A percentile compares a stretch with the other conserved stretches of the same genome.
phyloP scores from a whole-genome alignment of 345 rosid genomes.

The Populus deltoides region DNA sequence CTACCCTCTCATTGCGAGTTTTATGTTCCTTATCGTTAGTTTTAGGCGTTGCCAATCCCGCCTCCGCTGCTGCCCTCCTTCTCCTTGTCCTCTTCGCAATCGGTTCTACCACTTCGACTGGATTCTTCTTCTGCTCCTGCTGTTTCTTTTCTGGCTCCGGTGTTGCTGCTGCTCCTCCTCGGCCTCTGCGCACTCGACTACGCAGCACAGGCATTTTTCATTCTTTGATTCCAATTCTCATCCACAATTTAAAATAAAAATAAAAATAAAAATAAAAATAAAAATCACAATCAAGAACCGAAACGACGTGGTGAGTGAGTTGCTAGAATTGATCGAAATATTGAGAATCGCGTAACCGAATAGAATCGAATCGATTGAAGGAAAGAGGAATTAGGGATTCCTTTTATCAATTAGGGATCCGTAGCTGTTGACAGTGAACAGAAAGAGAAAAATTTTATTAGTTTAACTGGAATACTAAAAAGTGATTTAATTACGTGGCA shows the following conservation, averaged over 20 bases:
- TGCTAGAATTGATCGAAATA: background rate
- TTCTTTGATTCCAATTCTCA: constrained; percentile 32
- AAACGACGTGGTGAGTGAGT: background rate
- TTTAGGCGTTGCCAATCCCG: constrained; percentile 24
- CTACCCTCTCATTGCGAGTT: background rate
- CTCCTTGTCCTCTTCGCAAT: constrained; percentile 50
- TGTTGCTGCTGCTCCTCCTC: constrained; percentile 32
- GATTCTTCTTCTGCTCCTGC: constrained; percentile 22
- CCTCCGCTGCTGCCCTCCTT: constrained; percentile 50
- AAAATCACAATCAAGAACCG: background rate
- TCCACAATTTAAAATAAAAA: background rate
- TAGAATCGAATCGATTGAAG: background rate
- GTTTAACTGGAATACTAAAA: background rate
- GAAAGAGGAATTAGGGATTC: background rate
- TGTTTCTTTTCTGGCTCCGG: background rate
- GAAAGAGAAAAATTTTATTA: background rate
- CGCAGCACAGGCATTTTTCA: constrained; percentile 92
- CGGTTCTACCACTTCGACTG: constrained; percentile 43
- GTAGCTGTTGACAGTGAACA: background rate
- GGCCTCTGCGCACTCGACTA: constrained; percentile 72
- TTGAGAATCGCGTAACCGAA: background rate
- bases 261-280: background rate
- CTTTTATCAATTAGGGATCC: background rate
- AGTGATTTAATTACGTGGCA: background rate
- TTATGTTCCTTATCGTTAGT: constrained; percentile 10